Percentiles rank a stretch among this genome's conserved stretches.
phyloP scores from a whole-genome alignment of 768 basidiomycete genomes.

The Tricholoma hemisulphureum region DNA sequence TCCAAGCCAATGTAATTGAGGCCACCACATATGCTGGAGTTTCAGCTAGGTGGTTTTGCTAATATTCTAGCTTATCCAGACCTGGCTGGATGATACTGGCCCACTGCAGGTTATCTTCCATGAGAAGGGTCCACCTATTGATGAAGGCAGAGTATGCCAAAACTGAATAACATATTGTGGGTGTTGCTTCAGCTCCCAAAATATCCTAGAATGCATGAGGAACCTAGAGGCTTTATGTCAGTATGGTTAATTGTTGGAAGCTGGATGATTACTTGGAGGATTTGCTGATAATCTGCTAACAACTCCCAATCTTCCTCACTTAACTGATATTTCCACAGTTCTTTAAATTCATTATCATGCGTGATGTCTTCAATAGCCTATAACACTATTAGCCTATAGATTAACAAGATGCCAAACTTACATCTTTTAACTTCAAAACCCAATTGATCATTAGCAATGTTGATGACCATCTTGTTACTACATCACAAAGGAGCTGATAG shows the following conservation, averaged over 20 bases:
- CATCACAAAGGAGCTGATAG: not conserved
- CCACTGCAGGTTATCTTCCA: slow-evolving; percentile 5
- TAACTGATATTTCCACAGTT: slow-evolving; percentile 24
- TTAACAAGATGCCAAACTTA: slow-evolving; percentile 19
- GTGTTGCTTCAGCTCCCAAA: slow-evolving; percentile 21
- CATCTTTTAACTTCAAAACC: slow-evolving; percentile 12
- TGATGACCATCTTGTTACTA: slow-evolving; percentile 25
- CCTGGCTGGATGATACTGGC: slow-evolving; percentile 16
- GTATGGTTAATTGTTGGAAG: too few relatives aligned
- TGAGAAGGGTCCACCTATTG: slow-evolving; percentile 11
- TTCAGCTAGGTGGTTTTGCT: slow-evolving; percentile 7
- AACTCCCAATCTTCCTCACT: slow-evolving; percentile 23
- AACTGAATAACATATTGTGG: slow-evolving; percentile 19
- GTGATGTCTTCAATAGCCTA: slow-evolving; percentile 2
- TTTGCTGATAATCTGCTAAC: slow-evolving; percentile 17
- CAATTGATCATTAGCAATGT: slow-evolving; percentile 31
- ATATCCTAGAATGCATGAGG: slow-evolving; percentile 25
- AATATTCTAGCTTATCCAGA: slow-evolving; percentile 16
- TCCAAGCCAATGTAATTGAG: not conserved
- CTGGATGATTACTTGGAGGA: too few relatives aligned
- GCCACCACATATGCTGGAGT: slow-evolving; percentile 13
- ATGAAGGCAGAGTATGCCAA: slow-evolving; percentile 20
- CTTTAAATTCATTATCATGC: not conserved
- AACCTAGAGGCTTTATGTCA: slow-evolving; percentile 10
- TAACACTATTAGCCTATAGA: slow-evolving; percentile 2